Percentiles rank a stretch among this genome's conserved stretches.
Conservation (phyloP, 768 basidiomycete genomes). For the Boletus rex-veris region DNA sequence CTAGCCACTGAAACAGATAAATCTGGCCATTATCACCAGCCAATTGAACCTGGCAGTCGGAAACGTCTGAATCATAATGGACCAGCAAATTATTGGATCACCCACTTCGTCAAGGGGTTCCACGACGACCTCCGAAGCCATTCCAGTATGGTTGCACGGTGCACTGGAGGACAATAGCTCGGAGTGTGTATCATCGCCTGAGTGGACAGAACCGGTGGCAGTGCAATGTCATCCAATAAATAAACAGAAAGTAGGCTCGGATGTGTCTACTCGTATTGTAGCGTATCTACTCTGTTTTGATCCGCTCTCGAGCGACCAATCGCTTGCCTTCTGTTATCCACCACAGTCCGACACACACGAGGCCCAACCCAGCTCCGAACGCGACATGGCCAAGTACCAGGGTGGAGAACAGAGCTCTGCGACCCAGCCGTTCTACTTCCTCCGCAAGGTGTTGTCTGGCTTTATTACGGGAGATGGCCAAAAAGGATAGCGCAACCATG, state of each 20-base stretch:
- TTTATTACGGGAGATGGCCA: constrained; percentile 18
- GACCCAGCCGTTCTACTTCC: constrained; percentile 13
- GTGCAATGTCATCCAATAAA: constrained; percentile 3
- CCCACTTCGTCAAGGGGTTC: constrained; percentile 33
- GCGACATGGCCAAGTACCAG: constrained; percentile 24
- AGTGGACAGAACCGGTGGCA: constrained; percentile 8
- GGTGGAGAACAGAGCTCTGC: constrained; percentile 18
- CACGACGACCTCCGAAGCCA: constrained; percentile 25
- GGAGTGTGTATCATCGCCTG: too few relatives aligned
- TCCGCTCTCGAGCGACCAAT: constrained; percentile 17
- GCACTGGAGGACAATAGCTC: not conserved
- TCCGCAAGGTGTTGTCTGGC: constrained; percentile 14
- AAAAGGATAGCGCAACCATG: constrained; percentile 22
- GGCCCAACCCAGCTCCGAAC: constrained; percentile 24
- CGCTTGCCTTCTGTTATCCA: constrained; percentile 28
- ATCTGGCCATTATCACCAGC: constrained; percentile 75
- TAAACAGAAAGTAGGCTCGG: too few relatives aligned
- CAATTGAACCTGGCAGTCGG: constrained; percentile 53
- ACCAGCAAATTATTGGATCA: not conserved
- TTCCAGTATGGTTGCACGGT: constrained; percentile 11
- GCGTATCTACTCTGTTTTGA: constrained; percentile 21
- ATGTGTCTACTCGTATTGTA: not conserved
- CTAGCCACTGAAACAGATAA: constrained; percentile 83
- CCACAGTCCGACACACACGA: constrained; percentile 28
- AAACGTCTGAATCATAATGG: constrained; percentile 10